A percentile compares a stretch with the other conserved stretches of the same genome.
Conservation (phyloP, 2,329 filamentous ascomycete species). For the Penicillium brevicompactum region DNA sequence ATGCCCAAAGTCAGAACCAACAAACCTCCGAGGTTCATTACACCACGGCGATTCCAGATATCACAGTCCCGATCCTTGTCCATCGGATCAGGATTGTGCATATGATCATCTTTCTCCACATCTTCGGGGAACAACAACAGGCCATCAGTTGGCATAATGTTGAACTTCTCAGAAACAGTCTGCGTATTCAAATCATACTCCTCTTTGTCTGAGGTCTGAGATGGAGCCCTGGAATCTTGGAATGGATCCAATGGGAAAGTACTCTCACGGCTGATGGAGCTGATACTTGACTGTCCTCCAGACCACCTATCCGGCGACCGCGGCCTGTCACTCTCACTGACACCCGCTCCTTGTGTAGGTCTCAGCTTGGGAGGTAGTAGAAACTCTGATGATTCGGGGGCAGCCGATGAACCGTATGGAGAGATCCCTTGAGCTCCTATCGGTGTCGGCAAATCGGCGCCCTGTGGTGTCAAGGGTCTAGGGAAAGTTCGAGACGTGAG, state of each 20-base stretch:
- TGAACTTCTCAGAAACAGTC: slow-evolving; percentile 73
- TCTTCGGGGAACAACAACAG: slow-evolving; percentile 70
- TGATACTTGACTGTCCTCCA: slow-evolving; percentile 67
- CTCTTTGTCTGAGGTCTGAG: slow-evolving; percentile 64
- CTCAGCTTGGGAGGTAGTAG: slow-evolving; percentile 48
- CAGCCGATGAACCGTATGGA: slow-evolving; percentile 52
- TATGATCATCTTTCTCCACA: slow-evolving; percentile 71
- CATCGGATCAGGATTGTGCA: slow-evolving; percentile 70
- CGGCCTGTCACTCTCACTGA: slow-evolving; percentile 51
- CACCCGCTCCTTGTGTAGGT: slow-evolving; percentile 42
- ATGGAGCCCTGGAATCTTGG: slow-evolving; percentile 61
- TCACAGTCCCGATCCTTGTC: slow-evolving; percentile 65
- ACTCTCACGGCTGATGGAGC: slow-evolving; percentile 48
- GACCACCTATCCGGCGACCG: slow-evolving; percentile 57
- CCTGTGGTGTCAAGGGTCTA: slow-evolving; percentile 24
- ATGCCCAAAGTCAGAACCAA: slow-evolving; percentile 62
- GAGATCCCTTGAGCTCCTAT: slow-evolving; percentile 21
- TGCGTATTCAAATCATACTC: slow-evolving; percentile 69
- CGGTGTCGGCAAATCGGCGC: slow-evolving; percentile 4
- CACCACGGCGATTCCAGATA: slow-evolving; percentile 65
- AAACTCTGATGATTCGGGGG: slow-evolving; percentile 47
- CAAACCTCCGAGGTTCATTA: slow-evolving; percentile 67
- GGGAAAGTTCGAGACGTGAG: slow-evolving; percentile 24
- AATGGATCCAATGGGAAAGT: slow-evolving; percentile 57
- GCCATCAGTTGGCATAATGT: slow-evolving; percentile 68